These are phyloP conservation scores for Oryza nivara DNA, from an alignment of 176 grass and related monocot genomes.

Conservation along the genomic window DNA sequence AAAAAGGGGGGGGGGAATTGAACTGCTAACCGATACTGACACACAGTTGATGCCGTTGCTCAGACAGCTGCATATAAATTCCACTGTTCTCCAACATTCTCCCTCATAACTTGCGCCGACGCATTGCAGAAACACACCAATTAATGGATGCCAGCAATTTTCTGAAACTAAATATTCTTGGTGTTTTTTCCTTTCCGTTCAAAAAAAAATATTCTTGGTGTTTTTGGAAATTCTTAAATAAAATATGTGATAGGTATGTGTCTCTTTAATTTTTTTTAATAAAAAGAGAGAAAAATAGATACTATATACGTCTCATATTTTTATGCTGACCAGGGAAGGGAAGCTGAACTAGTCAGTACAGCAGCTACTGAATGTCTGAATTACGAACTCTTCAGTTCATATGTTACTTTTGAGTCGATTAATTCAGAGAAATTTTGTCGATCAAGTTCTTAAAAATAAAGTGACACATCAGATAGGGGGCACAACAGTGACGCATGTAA, in stretches of 20 bases:
- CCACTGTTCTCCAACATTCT: neutral
- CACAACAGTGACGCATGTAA: neutral
- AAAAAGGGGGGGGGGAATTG: neutral
- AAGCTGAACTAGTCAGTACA: neutral
- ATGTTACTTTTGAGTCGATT: neutral
- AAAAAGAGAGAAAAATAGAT: no score
- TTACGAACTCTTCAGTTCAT: neutral
- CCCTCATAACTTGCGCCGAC: neutral
- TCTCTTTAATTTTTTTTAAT: neutral
- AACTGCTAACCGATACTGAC: neutral
- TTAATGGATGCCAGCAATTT: neutral
- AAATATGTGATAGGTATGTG: neutral
- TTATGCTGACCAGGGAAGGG: neutral
- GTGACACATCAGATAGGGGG: conserved; percentile 4
- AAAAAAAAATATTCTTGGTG: neutral
- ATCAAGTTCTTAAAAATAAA: neutral
- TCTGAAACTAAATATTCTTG: neutral
- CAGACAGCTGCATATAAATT: neutral
- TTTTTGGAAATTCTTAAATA: no score
- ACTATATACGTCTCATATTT: neutral
- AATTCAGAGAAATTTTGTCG: neutral
- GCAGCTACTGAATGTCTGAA: neutral
- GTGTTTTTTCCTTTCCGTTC: no score
- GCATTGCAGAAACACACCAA: neutral
- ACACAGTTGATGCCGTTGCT: conserved; percentile 11